Base-by-base conservation (phyloP, 2,329 filamentous ascomycete genomes). In the Thielaviopsis populi region DNA sequence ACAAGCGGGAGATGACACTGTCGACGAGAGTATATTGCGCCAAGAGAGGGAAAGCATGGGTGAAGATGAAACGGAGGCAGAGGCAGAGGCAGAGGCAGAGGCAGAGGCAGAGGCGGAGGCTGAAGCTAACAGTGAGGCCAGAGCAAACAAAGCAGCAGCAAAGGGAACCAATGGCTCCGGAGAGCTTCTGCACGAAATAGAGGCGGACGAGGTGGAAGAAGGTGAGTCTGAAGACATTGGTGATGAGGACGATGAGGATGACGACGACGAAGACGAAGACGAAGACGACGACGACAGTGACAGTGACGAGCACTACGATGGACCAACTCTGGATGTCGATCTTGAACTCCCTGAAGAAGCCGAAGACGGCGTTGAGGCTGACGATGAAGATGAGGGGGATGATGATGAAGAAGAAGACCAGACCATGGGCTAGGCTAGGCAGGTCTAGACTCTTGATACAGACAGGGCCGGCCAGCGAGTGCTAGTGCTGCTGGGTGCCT, bases 221-320 rank as follows among this genome's bases (percentile, higher is more conserved):
- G 56, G 24, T 5, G 53, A 48, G 13, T 43, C n/a, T 40, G 58
- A 30, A 22, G 58, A 64, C 17, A 46, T 41, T 17, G 3, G 68
- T 6, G 65, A 61, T 6, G 63, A 65, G 3, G 69, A 69, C 5
- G 68, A 69, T 3, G 67, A 62, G 1, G 68, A 69, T 3, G 67
- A 62, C 1, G 68, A 68, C 3, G 69, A 67, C 1, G 69, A 63
- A 1, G 66, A 58, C 11, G 66, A 66, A 19, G 66, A 66, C 11
- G 67, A 62, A n/a, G 67, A 67, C 19, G 68, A 63, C 27, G 63
- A 64, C n/a, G 63, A 59, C 0, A 67, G 67, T 7, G 60, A 53
- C 30, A 56, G 37, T 33, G 59, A 60, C 50, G 56, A 50, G 13
- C 42, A 43, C 41, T 46, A 40, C 33, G 62, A 63, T 7, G 67